Evolutionary conservation across 176 grass and related monocot genomes (phyloP), one percentile per base, ranked within the genome.

Genomic region (Tillandsia leiboldiana): DNA sequence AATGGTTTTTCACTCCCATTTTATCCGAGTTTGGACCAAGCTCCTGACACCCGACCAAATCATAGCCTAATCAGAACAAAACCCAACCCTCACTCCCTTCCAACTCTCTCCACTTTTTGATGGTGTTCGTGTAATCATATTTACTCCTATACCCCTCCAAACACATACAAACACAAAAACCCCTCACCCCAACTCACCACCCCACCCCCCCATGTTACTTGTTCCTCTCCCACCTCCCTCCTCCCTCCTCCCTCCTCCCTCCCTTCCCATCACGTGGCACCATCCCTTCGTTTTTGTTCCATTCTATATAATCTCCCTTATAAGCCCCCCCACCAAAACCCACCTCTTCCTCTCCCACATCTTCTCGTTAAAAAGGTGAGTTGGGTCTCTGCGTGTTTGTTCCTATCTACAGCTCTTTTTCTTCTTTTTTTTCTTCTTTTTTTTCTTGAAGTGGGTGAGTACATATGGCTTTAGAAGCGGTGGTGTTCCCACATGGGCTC

Each of bases 401-500:
- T 64, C 47, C 73, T 74, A 56, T 70, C 23, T 58, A 20, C 57
- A 78, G 51, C 65, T 78, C 71, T 51, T 66, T 54, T 29, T 29
- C 28, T 29, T 29, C 28, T 29, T 29, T 2, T 29, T 29, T 42
- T 42, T 4, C 2, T 5, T 5, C 3, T 5, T 5, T 4, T 4
- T 15, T 14, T 2, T 1, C 1, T 22, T 61, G 56, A 20, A 61
- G 56, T 61, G 15, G 56, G 56, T 61, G 56, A 6, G 22, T 62
- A 20, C n/a, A 65, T 22, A 66, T 96, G 88, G 88, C 88, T 9
- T 76, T 96, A 71, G 88, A 96, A 66, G 85, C 91, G 26, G 78
- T 80, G 57, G 87, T 88, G 72, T 96, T 81, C 75, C 77, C 87
- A 11, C 77, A 73, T 49, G 83, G 77, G 27, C 64, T 80, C 62